Percentiles rank a stretch among this genome's conserved stretches.
phyloP scores from a whole-genome alignment of 1,284 basidiomycete genomes.

The Sanghuangporus sanghuang region DNA sequence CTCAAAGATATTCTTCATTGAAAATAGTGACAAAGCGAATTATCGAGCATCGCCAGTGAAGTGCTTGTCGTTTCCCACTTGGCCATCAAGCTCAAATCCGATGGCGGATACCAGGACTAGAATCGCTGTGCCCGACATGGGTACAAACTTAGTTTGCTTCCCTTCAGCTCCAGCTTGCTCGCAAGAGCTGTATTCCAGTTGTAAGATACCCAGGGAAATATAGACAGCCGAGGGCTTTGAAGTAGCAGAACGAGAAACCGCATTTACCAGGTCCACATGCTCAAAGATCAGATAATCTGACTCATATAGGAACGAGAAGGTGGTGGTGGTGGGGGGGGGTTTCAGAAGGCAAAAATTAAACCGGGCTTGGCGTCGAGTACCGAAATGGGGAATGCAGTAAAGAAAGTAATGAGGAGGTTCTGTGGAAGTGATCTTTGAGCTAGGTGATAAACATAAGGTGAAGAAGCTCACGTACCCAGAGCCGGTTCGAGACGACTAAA shows the following conservation, averaged over 20 bases:
- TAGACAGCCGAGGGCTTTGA: no score
- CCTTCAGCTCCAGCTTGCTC: constrained; percentile 35
- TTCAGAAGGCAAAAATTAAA: constrained; percentile 58
- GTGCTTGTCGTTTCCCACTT: neutral
- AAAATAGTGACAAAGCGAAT: neutral
- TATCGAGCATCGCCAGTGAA: neutral
- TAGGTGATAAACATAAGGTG: neutral
- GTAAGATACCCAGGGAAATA: constrained; percentile 48
- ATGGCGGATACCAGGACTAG: neutral
- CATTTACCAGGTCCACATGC: no score
- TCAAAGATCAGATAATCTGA: no score
- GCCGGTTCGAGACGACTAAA: constrained; percentile 65
- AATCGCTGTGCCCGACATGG: neutral
- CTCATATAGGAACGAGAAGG: constrained; percentile 22
- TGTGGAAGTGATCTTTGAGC: neutral
- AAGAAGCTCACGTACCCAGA: constrained; percentile 30
- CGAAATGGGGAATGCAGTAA: constrained; percentile 60
- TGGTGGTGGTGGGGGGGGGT: no score
- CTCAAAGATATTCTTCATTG: no score
- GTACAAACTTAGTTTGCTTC: neutral
- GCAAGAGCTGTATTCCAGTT: constrained; percentile 42
- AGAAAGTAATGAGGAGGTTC: constrained; percentile 77
- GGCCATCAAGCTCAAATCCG: neutral
- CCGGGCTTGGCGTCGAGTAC: constrained; percentile 64
- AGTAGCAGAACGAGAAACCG: no score